Conservation (phyloP, 2,329 filamentous ascomycete genomes). For the Calonectria fujianensis region DNA sequence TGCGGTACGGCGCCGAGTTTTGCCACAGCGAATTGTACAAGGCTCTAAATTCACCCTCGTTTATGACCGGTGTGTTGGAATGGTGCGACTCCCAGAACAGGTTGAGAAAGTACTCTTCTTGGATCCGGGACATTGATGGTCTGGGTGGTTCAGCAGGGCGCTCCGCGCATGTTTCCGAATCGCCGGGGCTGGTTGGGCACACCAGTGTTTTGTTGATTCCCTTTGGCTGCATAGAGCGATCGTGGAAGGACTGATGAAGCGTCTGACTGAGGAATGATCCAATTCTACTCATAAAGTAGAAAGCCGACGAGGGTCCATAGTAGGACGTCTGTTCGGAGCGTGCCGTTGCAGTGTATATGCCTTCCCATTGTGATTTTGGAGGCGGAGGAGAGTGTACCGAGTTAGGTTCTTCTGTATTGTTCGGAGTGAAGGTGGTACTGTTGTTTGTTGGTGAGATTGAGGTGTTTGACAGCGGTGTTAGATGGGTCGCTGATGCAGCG, state of each 20-base stretch:
- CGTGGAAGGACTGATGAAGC: conserved; percentile 54
- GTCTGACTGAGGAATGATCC: conserved; percentile 59
- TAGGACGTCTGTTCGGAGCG: conserved; percentile 61
- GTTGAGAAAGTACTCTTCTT: conserved; percentile 68
- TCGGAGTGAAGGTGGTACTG: background rate
- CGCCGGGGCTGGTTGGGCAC: conserved; percentile 28
- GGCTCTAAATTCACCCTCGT: conserved; percentile 64
- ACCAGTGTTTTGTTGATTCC: conserved; percentile 42
- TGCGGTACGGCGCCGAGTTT: conserved; percentile 51
- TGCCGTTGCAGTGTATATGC: conserved; percentile 60
- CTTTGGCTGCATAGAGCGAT: conserved; percentile 42
- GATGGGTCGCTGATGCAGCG: conserved; percentile 22
- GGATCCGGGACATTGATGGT: conserved; percentile 62
- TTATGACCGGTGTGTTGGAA: conserved; percentile 61
- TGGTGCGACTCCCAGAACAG: conserved; percentile 69
- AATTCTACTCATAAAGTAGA: conserved; percentile 67
- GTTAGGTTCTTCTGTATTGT: conserved; percentile 34
- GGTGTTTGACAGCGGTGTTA: conserved; percentile 46
- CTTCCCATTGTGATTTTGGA: conserved; percentile 53
- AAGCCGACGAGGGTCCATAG: conserved; percentile 66
- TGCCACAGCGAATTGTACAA: conserved; percentile 65
- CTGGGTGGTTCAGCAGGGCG: background rate
- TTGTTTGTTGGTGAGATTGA: conserved; percentile 25
- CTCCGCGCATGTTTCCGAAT: background rate
- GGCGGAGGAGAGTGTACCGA: background rate